Evolutionary conservation across 148 eudicot species (phyloP), one percentile per base, ranked within the genome.

Genomic region (Persicaria maculosa): DNA sequence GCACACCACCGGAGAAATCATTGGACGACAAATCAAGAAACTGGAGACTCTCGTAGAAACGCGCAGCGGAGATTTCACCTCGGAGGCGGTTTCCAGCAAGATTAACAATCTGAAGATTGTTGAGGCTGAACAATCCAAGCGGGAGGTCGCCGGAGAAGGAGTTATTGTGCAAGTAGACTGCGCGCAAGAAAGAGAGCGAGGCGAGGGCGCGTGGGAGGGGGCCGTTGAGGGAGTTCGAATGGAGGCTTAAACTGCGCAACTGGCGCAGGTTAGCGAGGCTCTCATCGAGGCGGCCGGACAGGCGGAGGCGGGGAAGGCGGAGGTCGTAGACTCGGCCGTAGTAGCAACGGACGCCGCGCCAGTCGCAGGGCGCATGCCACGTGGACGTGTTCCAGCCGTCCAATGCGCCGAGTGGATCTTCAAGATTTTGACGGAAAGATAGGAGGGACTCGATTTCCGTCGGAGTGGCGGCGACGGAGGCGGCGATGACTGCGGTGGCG

Each of bases 161-260:
- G 79, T 82, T 88, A 65, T 85, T 71, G 44, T 85, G 90, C n/a
- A 89, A 50, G 78, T 72, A 84, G 40, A 87, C 74, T n/a, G 85
- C 75, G 75, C 77, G 82, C 0, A 89, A 76, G 8, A 67, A 50
- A 15, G 80, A 2, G 65, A 84, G 80, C n/a, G 50, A 52, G 5
- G 82, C 57, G 76, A 90, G 83, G 9, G 88, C 80, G 16, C 50
- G 46, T 0, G 97, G 89, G 58, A 91, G 71, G 10, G 84, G 48
- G 10, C 88, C 85, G 76, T 69, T 82, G 77, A 87, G 72, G 74
- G 44, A 68, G 77, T 89, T 91, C 12, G 87, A 86, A n/a, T 80
- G 89, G 74, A 90, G 89, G 82, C 85, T 83, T 2, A 90, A 68
- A 59, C 83, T 82, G 50, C 85, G 90, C 19, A 90, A 81, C 80